Conservation (phyloP, 1,284 basidiomycete species). For the Leccinum subrobustum region DNA sequence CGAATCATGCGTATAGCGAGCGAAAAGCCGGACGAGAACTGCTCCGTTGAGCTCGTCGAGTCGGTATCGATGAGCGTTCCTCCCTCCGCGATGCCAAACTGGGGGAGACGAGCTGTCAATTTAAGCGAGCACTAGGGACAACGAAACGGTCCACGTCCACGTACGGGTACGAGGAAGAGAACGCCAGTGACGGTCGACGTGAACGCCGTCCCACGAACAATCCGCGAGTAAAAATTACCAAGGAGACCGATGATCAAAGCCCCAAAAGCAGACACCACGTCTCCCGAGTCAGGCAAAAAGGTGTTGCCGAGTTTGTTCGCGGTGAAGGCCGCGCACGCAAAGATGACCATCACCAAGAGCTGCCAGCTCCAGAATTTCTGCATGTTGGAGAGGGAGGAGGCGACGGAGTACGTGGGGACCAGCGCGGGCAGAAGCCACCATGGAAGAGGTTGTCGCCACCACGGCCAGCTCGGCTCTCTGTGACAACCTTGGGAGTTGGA, state of each 20-base stretch:
- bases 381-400: slow-evolving; percentile 76
- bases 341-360: slow-evolving; percentile 74
- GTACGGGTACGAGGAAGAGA: slow-evolving; percentile 78
- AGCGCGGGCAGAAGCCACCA: slow-evolving; percentile 77
- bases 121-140: neutral
- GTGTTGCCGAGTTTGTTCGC: slow-evolving; percentile 61
- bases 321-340: slow-evolving; percentile 75
- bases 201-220: slow-evolving; percentile 79
- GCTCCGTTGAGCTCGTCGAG: slow-evolving; percentile 49
- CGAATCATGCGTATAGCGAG: slow-evolving; percentile 78
- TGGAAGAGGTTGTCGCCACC: slow-evolving; percentile 74
- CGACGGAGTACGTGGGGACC: slow-evolving; percentile 77
- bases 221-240: slow-evolving; percentile 78
- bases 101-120: slow-evolving; percentile 3
- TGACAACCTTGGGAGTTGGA: slow-evolving; percentile 55
- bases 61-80: slow-evolving; percentile 78
- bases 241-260: slow-evolving; percentile 79
- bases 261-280: slow-evolving; percentile 73
- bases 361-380: slow-evolving; percentile 70
- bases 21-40: slow-evolving; percentile 68
- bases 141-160: slow-evolving; percentile 6
- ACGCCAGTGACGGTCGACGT: slow-evolving; percentile 89
- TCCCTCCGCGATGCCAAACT: slow-evolving; percentile 85
- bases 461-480: slow-evolving; percentile 69
- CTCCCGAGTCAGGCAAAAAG: slow-evolving; percentile 49